Conservation (phyloP, 345 rosid species). For the Clarkia xantiana region DNA sequence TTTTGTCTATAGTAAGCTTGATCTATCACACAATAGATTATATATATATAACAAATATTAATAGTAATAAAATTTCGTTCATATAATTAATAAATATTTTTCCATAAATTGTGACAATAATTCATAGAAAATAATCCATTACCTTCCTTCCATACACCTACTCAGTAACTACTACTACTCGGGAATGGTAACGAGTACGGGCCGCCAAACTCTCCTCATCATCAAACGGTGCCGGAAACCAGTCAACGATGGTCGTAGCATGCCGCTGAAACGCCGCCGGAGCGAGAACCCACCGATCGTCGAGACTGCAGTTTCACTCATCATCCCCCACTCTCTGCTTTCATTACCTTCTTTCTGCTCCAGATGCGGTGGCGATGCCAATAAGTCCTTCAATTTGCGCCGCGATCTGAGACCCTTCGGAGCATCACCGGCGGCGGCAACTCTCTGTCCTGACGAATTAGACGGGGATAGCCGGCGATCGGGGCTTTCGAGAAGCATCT, state of each 20-base stretch:
- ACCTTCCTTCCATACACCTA: not conserved
- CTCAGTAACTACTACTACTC: conserved; percentile 32
- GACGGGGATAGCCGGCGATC: conserved; percentile 17
- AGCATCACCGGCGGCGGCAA: conserved; percentile 4
- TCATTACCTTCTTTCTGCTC: conserved; percentile 18
- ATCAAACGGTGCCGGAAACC: conserved; percentile 43
- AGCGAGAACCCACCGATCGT: conserved; percentile 11
- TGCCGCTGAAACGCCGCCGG: conserved; percentile 26
- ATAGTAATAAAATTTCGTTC: no score
- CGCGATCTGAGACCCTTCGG: conserved; percentile 23
- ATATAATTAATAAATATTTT: no score
- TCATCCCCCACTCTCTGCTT: conserved; percentile 13
- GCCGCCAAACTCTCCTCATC: conserved; percentile 69
- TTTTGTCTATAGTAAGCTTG: no score
- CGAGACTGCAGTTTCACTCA: conserved; percentile 6
- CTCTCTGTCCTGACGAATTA: conserved; percentile 8
- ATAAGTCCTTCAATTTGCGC: conserved; percentile 47
- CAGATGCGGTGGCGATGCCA: conserved; percentile 42
- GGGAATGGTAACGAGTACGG: conserved; percentile 56
- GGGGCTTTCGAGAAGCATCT: conserved; percentile 50
- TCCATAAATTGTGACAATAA: not conserved
- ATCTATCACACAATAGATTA: no score
- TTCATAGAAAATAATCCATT: not conserved
- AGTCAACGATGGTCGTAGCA: conserved; percentile 25
- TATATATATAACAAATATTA: no score